phyloP scores from a whole-genome alignment of 495 filamentous ascomycete species.

The Chaetomium cochliodes region DNA sequence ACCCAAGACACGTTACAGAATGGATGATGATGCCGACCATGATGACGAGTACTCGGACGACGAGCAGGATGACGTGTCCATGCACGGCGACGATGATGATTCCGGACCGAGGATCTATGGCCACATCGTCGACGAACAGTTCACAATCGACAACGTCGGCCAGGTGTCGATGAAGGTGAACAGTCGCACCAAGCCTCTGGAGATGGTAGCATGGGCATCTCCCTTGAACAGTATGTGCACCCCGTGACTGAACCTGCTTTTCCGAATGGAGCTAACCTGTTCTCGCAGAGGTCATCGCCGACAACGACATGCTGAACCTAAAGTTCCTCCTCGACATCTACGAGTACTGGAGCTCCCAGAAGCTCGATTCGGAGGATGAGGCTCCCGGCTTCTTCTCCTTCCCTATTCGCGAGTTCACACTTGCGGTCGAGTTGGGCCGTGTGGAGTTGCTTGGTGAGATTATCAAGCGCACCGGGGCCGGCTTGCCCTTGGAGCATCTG shows the following conservation, averaged over 20 bases:
- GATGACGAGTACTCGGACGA: conserved; percentile 26
- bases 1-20: conserved; percentile 48
- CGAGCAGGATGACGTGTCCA: conserved; percentile 29
- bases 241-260: background rate
- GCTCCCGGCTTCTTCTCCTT: conserved; percentile 37
- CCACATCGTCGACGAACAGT: conserved; percentile 57
- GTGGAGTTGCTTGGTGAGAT: conserved; percentile 42
- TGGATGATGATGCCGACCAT: conserved; percentile 40
- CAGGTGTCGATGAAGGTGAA: conserved; percentile 62
- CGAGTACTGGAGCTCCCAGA: conserved; percentile 30
- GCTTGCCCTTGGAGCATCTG: conserved; percentile 63
- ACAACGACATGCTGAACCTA: conserved; percentile 37
- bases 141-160: conserved; percentile 70
- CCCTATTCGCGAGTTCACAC: conserved; percentile 32
- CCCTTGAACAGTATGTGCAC: background rate
- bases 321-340: conserved; percentile 41
- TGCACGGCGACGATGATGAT: conserved; percentile 20
- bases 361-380: conserved; percentile 32
- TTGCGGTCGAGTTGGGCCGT: conserved; percentile 36
- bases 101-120: conserved; percentile 48
- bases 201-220: conserved; percentile 40
- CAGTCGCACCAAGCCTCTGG: conserved; percentile 52
- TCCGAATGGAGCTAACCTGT: conserved; percentile 11
- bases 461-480: conserved; percentile 55
- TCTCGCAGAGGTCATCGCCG: conserved; percentile 37